Evolutionary conservation across 441 rosid species (phyloP).

Genomic region (Lagerstroemia fauriei): DNA sequence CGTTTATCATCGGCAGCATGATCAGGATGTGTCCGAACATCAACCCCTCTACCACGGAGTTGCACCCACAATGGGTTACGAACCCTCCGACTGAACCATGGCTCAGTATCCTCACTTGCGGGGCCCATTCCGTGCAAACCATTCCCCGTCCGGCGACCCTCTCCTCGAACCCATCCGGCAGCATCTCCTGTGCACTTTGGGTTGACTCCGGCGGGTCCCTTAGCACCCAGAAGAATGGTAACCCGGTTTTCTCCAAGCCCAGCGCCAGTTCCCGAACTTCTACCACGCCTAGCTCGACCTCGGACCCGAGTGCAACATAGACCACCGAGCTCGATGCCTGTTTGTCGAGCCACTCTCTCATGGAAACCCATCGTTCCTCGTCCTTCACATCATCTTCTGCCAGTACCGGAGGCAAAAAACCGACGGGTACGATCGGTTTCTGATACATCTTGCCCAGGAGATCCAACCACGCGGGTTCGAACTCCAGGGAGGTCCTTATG

Average conservation of each 20-base stretch:
- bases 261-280: conserved; percentile 51
- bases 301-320: conserved; percentile 63
- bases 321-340: conserved; percentile 50
- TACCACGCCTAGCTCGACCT: conserved; percentile 38
- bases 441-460: conserved; percentile 14
- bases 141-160: conserved; percentile 14
- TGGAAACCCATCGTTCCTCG: conserved; percentile 21
- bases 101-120: conserved; percentile 22
- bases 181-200: background rate
- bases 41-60: conserved; percentile 20
- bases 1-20: conserved; percentile 14
- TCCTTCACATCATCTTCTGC: conserved; percentile 23
- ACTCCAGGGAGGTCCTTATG: conserved; percentile 31
- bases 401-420: conserved; percentile 26
- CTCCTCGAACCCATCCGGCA: conserved; percentile 21
- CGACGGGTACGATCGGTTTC: conserved; percentile 32
- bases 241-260: conserved; percentile 57
- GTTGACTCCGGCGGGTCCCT: conserved; percentile 30
- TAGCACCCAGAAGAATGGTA: conserved; percentile 62
- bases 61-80: conserved; percentile 24
- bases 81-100: conserved; percentile 20
- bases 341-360: conserved; percentile 50
- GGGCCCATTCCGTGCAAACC: conserved; percentile 16
- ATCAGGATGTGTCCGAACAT: conserved; percentile 10
- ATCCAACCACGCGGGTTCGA: conserved; percentile 31